phyloP scores from a whole-genome alignment of 2,329 filamentous ascomycete genomes.

The Curvularia sp. region DNA sequence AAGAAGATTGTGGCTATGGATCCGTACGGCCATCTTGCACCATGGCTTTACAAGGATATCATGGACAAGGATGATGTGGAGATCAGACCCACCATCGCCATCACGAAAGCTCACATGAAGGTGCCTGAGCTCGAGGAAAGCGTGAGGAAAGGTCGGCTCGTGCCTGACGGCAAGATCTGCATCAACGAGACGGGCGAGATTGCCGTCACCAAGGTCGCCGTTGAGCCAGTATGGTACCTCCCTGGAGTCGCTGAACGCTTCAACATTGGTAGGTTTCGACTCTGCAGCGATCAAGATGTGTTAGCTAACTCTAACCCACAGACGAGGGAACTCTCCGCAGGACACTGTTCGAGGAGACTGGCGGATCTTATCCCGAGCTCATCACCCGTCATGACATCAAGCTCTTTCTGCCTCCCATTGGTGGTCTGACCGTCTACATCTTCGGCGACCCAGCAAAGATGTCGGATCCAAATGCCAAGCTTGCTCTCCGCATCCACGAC shows the following conservation, averaged over 20 bases:
- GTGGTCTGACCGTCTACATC: conserved; percentile 93
- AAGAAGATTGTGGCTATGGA: conserved; percentile 99
- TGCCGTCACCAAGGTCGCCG: conserved; percentile 93
- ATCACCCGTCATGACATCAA: conserved; percentile 96
- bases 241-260: conserved; percentile 82
- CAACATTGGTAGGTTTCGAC: conserved; percentile 70
- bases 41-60: conserved; percentile 80
- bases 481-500: conserved; percentile 85
- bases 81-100: conserved; percentile 86
- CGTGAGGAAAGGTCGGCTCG: conserved; percentile 77
- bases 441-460: conserved; percentile 96
- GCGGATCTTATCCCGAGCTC: conserved; percentile 93
- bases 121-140: conserved; percentile 93
- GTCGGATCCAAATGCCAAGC: conserved; percentile 79
- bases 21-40: conserved; percentile 85
- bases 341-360: conserved; percentile 92
- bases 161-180: conserved; percentile 86
- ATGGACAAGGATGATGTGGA: conserved; percentile 82
- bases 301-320: conserved; percentile 38
- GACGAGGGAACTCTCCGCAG: conserved; percentile 87
- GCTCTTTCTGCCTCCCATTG: conserved; percentile 93
- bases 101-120: conserved; percentile 94
- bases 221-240: conserved; percentile 78
- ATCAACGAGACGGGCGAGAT: conserved; percentile 86
- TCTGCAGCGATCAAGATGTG: background rate